Percentiles rank a stretch among this genome's conserved stretches.
Conservation (phyloP, 257 asterid species). For the Leonotis leonurus region DNA sequence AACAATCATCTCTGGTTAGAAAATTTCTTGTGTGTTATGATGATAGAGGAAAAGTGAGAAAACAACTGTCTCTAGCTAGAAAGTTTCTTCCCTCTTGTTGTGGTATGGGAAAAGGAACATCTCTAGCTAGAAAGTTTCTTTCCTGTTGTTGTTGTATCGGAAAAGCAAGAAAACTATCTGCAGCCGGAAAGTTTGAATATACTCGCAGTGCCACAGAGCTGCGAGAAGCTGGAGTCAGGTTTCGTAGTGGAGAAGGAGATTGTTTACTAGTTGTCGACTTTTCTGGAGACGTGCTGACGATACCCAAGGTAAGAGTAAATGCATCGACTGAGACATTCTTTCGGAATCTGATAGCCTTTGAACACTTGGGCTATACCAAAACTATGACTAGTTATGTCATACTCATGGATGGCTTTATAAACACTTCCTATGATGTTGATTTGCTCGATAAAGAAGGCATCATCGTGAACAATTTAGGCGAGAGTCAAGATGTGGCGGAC, state of each 20-base stretch:
- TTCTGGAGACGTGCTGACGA: not conserved
- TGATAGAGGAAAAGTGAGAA: too few relatives aligned
- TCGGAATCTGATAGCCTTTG: conserved; percentile 23
- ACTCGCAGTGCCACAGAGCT: conserved; percentile 21
- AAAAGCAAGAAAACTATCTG: too few relatives aligned
- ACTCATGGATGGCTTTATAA: conserved; percentile 25
- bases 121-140: too few relatives aligned
- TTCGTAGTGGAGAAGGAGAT: not conserved
- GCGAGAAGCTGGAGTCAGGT: conserved; percentile 20
- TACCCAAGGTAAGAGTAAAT: conserved; percentile 12
- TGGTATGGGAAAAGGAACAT: too few relatives aligned
- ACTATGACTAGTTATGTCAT: conserved; percentile 22
- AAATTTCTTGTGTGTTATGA: too few relatives aligned
- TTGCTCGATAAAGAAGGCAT: not conserved
- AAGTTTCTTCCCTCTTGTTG: too few relatives aligned
- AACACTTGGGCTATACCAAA: conserved; percentile 3
- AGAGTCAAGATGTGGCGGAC: conserved; percentile 10
- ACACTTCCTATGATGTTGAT: conserved; percentile 20
- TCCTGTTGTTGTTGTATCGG: too few relatives aligned
- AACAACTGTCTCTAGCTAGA: too few relatives aligned
- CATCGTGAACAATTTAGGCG: conserved; percentile 2
- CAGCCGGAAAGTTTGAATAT: not conserved
- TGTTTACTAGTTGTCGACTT: conserved; percentile 11
- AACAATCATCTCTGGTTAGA: too few relatives aligned
- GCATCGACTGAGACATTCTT: conserved; percentile 20